These are phyloP conservation scores for Ophioceras dolichostomum DNA, from an alignment of 2,329 filamentous ascomycete genomes.

Conservation along the genomic window DNA sequence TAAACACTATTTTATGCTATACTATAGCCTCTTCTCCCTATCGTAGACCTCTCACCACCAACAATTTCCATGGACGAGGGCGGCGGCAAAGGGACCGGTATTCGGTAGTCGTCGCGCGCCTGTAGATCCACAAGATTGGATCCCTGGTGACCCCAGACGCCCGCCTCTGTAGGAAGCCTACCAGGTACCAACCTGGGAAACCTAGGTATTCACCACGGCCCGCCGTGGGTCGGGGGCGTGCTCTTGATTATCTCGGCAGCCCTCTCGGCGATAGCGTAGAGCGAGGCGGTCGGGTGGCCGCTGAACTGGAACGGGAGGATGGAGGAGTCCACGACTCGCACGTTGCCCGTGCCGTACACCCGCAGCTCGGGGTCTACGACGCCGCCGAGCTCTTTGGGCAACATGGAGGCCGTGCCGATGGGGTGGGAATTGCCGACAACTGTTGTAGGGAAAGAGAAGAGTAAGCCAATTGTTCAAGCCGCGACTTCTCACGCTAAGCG, in stretches of 20 bases:
- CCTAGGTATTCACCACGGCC: too few species aligned
- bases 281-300: slow-evolving; percentile 27
- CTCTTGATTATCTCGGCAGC: slow-evolving; percentile 9
- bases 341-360: slow-evolving; percentile 26
- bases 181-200: too few species aligned
- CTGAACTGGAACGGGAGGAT: slow-evolving; percentile 24
- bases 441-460: slow-evolving; percentile 16
- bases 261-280: slow-evolving; percentile 36
- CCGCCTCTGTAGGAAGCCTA: background rate
- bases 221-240: background rate
- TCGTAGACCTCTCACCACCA: too few species aligned
- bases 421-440: slow-evolving; percentile 25
- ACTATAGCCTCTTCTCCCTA: too few species aligned
- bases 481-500: too few species aligned
- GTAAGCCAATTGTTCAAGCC: background rate
- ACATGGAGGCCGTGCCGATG: slow-evolving; percentile 22
- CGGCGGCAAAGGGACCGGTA: too few species aligned
- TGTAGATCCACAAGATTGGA: too few species aligned
- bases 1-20: too few species aligned
- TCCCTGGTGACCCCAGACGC: too few species aligned
- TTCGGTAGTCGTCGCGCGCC: too few species aligned
- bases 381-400: slow-evolving; percentile 23
- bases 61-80: too few species aligned
- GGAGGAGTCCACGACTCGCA: slow-evolving; percentile 29
- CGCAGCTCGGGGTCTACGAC: slow-evolving; percentile 25